These are phyloP conservation scores for Aspergillus ustus DNA, from an alignment of 2,329 filamentous ascomycete species.

Conservation along the genomic window DNA sequence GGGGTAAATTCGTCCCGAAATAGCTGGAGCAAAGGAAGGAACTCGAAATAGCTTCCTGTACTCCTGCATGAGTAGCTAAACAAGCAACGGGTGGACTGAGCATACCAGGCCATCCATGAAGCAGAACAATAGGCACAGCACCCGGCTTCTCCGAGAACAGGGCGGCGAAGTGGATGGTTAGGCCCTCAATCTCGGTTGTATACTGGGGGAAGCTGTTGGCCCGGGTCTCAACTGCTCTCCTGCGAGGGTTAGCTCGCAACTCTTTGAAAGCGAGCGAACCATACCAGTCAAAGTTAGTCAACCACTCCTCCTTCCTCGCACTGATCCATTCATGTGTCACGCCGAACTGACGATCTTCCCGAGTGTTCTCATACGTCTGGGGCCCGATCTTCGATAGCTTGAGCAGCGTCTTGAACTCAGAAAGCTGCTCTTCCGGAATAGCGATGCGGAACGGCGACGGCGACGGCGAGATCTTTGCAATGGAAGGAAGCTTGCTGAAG, in stretches of 20 bases:
- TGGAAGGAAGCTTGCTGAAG: constrained; percentile 40
- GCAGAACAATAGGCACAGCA: constrained; percentile 53
- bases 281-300: constrained; percentile 55
- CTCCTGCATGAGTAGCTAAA: neutral
- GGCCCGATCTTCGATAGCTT: constrained; percentile 55
- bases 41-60: constrained; percentile 40
- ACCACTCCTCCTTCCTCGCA: constrained; percentile 49
- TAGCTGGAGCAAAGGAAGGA: constrained; percentile 35
- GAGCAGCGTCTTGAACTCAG: constrained; percentile 54
- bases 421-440: constrained; percentile 50
- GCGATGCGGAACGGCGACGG: constrained; percentile 52
- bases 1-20: constrained; percentile 34
- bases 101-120: constrained; percentile 46
- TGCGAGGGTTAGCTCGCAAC: neutral
- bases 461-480: constrained; percentile 41
- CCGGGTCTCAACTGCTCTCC: constrained; percentile 42
- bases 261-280: constrained; percentile 10
- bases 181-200: constrained; percentile 48
- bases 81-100: too few relatives aligned
- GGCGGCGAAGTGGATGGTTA: constrained; percentile 54
- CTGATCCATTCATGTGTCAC: constrained; percentile 54
- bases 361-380: constrained; percentile 54
- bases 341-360: constrained; percentile 50
- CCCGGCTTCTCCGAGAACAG: constrained; percentile 53
- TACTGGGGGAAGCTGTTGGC: constrained; percentile 60